phyloP scores from a whole-genome alignment of 495 filamentous ascomycete genomes.

The Glonium stellatum region DNA sequence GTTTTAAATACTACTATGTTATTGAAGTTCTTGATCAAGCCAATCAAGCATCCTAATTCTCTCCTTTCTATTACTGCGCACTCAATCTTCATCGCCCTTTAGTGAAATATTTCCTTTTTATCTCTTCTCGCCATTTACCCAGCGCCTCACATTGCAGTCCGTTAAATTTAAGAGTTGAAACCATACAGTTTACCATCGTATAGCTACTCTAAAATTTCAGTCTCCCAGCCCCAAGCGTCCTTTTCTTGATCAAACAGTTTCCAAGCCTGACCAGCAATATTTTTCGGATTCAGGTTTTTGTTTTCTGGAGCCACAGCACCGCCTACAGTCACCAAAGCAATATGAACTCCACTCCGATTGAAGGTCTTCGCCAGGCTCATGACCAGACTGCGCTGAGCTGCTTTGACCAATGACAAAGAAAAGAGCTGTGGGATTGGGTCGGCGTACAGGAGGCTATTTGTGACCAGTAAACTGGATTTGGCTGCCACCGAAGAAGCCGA shows the following conservation, averaged over 20 bases:
- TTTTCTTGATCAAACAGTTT: slow-evolving; percentile 33
- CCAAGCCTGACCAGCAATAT: slow-evolving; percentile 39
- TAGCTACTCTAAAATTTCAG: slow-evolving; percentile 14
- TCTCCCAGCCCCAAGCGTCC: slow-evolving; percentile 6
- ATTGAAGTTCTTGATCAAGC: no score
- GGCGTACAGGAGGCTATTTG: slow-evolving; percentile 33
- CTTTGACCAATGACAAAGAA: slow-evolving; percentile 39
- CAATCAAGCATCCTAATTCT: no score
- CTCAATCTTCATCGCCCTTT: no score
- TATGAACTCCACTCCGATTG: slow-evolving; percentile 33
- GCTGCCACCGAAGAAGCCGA: slow-evolving; percentile 16
- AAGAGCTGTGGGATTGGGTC: slow-evolving; percentile 38
- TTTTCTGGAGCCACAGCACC: slow-evolving; percentile 34
- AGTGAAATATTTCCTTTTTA: no score
- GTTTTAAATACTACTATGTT: no score
- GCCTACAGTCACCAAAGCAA: slow-evolving; percentile 36
- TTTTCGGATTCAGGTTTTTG: slow-evolving; percentile 32
- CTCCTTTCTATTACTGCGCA: no score
- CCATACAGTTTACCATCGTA: not conserved
- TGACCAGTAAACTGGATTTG: slow-evolving; percentile 37
- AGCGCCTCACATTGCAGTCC: no score
- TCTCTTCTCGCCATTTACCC: no score
- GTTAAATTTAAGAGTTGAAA: no score
- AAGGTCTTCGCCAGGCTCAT: slow-evolving; percentile 31
- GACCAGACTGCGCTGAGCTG: slow-evolving; percentile 39